Evolutionary conservation across 352 stramenopile species (phyloP).

Genomic region (Thraustochytrium striatum): DNA sequence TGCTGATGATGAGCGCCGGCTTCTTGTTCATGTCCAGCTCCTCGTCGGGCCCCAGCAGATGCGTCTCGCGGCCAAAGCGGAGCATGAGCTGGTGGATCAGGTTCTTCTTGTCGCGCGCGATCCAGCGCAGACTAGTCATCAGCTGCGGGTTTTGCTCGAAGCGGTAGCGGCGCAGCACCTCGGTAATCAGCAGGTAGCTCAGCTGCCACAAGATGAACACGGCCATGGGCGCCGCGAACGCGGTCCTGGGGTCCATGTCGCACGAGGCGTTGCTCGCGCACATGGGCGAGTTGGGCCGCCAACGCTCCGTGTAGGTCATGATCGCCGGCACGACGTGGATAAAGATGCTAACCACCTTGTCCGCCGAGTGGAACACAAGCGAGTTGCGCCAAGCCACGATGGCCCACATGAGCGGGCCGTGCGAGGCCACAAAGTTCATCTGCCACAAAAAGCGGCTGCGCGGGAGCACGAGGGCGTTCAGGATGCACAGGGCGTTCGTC

Average conservation of each 20-base stretch:
- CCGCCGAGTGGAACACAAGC: slow-evolving; percentile 61
- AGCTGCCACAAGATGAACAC: slow-evolving; percentile 60
- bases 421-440: slow-evolving; percentile 57
- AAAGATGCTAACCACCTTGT: slow-evolving; percentile 58
- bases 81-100: slow-evolving; percentile 54
- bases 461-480: slow-evolving; percentile 53
- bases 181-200: slow-evolving; percentile 60
- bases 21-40: slow-evolving; percentile 44
- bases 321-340: slow-evolving; percentile 58
- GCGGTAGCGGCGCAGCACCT: slow-evolving; percentile 54
- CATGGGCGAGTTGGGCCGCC: slow-evolving; percentile 32
- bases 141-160: slow-evolving; percentile 55
- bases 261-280: slow-evolving; percentile 3
- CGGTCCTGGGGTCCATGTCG: slow-evolving; percentile 6
- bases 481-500: slow-evolving; percentile 52
- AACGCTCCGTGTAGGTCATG: slow-evolving; percentile 56
- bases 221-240: neutral
- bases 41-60: slow-evolving; percentile 55
- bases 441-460: slow-evolving; percentile 48
- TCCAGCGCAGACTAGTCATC: slow-evolving; percentile 58
- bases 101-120: slow-evolving; percentile 57
- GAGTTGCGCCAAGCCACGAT: slow-evolving; percentile 61
- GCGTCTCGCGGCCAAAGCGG: slow-evolving; percentile 32
- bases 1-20: neutral
- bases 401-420: slow-evolving; percentile 57